phyloP scores from a whole-genome alignment of 352 stramenopile genomes.

The Phytophthora citricola region DNA sequence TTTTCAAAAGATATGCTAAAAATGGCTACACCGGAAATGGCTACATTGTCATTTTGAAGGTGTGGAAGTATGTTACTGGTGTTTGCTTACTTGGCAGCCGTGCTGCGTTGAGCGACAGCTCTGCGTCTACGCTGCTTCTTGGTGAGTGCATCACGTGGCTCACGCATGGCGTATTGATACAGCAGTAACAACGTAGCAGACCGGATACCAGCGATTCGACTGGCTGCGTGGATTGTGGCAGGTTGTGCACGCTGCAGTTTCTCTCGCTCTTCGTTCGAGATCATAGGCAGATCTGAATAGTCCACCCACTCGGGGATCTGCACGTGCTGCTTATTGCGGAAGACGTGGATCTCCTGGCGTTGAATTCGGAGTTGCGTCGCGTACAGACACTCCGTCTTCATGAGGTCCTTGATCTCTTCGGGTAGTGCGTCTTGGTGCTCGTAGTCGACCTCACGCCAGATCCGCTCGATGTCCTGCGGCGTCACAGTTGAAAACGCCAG shows the following conservation, averaged over 20 bases:
- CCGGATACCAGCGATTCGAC: conserved; percentile 92
- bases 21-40: conserved; percentile 27
- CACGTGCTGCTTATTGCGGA: conserved; percentile 93
- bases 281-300: conserved; percentile 93
- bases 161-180: conserved; percentile 75
- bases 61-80: conserved; percentile 13
- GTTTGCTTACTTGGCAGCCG: conserved; percentile 14
- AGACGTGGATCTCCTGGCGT: conserved; percentile 96
- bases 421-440: conserved; percentile 56
- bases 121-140: conserved; percentile 40
- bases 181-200: conserved; percentile 80
- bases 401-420: conserved; percentile 51
- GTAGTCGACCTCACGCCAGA: conserved; percentile 62
- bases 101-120: conserved; percentile 23
- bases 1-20: conserved; percentile 29
- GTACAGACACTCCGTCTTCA: conserved; percentile 94
- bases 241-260: conserved; percentile 90
- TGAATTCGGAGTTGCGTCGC: conserved; percentile 93
- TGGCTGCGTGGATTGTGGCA: conserved; percentile 95
- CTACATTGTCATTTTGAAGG: conserved; percentile 13
- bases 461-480: conserved; percentile 59
- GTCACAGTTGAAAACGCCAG: conserved; percentile 74
- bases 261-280: conserved; percentile 96
- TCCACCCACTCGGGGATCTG: conserved; percentile 94
- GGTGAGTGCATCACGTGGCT: conserved; percentile 29